phyloP scores from a whole-genome alignment of 805 yeast species.

The Zygosaccharomyces lentus region DNA sequence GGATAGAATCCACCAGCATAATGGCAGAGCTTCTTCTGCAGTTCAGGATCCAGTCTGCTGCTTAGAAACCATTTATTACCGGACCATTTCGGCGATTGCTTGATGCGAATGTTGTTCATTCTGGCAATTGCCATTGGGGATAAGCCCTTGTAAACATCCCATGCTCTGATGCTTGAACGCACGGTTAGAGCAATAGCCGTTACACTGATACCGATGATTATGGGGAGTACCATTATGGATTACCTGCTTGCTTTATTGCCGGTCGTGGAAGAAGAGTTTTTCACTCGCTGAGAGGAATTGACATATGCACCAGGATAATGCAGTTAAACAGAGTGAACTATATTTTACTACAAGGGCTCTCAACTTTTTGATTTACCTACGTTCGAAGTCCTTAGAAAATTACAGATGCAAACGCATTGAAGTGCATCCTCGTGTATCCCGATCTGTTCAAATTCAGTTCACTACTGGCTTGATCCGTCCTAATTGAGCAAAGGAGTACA shows the following conservation, averaged over 20 bases:
- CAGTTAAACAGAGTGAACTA: no score
- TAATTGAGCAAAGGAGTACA: no score
- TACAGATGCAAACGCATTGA: no score
- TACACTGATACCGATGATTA: slow-evolving; percentile 30
- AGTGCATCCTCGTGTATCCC: no score
- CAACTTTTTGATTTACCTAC: background rate
- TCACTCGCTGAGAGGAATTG: background rate
- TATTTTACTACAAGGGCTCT: background rate
- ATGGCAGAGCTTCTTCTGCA: slow-evolving; percentile 24
- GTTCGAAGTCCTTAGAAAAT: no score
- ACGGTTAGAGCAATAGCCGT: slow-evolving; percentile 27
- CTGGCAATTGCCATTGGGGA: slow-evolving; percentile 30
- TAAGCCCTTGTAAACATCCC: slow-evolving; percentile 28
- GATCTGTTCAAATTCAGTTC: no score
- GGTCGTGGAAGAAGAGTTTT: background rate
- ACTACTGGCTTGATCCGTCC: no score
- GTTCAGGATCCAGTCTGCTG: slow-evolving; percentile 11
- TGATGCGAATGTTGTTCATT: slow-evolving; percentile 26
- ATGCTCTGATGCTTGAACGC: slow-evolving; percentile 31
- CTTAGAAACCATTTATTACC: slow-evolving; percentile 17
- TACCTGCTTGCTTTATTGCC: background rate
- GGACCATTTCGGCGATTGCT: slow-evolving; percentile 6
- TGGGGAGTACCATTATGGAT: slow-evolving; percentile 32
- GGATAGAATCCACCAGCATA: slow-evolving; percentile 60
- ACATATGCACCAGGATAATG: no score